Base-by-base conservation (phyloP, 2,329 filamentous ascomycete species). In the Aspergillus viridinutans region DNA sequence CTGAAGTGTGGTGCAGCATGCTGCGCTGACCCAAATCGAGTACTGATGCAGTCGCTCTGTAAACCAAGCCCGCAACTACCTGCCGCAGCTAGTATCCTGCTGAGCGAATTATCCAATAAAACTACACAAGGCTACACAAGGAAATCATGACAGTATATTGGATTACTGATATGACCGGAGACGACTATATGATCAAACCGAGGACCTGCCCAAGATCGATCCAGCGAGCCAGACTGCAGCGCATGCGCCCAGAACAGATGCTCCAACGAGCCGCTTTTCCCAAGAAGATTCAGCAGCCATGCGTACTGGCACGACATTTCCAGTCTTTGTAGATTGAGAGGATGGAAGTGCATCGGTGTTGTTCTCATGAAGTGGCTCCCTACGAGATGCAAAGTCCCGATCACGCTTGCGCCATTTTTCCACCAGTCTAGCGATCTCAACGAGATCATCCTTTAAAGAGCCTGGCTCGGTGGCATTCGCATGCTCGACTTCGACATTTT, bases 401-500 rank as follows among this genome's bases (percentile, higher is more conserved):
- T 75, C 70, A n/a, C 71, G 70, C 50, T 65, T 64, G 57, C 72
- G 70, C 75, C 75, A 78, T 70, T 79, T 76, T 72, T 90, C 74
- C 32, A 84, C 81, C 64, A 87, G 77, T 53, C 74, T 76, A 47
- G 80, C 89, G 50, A 97, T 81, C n/a, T 87, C 84, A 35, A 89
- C 76, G 59, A 97, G 75, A 66, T 97, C 92, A 64, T 92, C 87
- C 59, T 78, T 78, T 74, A 84, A 78, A 23, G 69, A 75, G 54
- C 69, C 72, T 17, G 67, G 69, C 51, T 87, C 85, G 49, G 85
- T 81, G 40, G 69, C 62, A 52, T 83, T 80, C 48, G 80, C 78
- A 26, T 81, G 81, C 63, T 94, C 90, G 3, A 97, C 85, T 75
- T 97, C 94, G 3, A 99, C 92, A 65, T 93, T 96, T 73, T 99